A percentile compares a stretch with the other conserved stretches of the same genome.
These are phyloP conservation scores for Pythium apleroticum DNA, from an alignment of 352 stramenopile genomes.

Conservation along the genomic window DNA sequence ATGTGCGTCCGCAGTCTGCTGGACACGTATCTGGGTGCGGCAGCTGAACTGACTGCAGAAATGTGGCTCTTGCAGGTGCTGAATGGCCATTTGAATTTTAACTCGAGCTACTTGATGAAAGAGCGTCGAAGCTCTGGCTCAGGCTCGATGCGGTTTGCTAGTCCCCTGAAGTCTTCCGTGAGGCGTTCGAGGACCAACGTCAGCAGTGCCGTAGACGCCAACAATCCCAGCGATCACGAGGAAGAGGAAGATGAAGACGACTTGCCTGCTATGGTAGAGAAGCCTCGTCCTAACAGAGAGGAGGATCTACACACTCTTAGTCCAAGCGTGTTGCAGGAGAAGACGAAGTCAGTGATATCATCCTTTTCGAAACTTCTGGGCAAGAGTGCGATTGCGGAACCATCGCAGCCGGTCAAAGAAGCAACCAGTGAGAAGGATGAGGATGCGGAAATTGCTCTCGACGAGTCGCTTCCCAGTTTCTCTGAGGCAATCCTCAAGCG, in stretches of 20 bases:
- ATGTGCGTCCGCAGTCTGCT: slow-evolving; percentile 49
- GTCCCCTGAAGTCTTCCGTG: slow-evolving; percentile 2
- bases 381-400: neutral
- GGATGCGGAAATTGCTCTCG: slow-evolving; percentile 13
- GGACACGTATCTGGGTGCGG: no score
- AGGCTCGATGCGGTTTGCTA: slow-evolving; percentile 7
- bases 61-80: slow-evolving; percentile 34
- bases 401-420: neutral
- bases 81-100: slow-evolving; percentile 52
- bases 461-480: slow-evolving; percentile 38
- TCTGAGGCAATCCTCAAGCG: slow-evolving; percentile 29
- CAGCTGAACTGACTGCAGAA: no score
- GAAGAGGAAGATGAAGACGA: slow-evolving; percentile 47
- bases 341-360: neutral
- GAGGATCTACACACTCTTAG: neutral
- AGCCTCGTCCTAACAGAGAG: neutral
- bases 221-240: slow-evolving; percentile 31
- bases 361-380: neutral
- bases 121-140: slow-evolving; percentile 4
- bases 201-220: neutral
- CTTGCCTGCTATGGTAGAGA: slow-evolving; percentile 61
- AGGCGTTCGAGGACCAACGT: neutral
- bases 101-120: slow-evolving; percentile 49
- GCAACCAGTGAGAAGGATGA: slow-evolving; percentile 7
- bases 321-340: neutral